These are phyloP conservation scores for Ophiosphaerella herpotricha DNA, from an alignment of 2,329 filamentous ascomycete genomes.

Conservation along the genomic window DNA sequence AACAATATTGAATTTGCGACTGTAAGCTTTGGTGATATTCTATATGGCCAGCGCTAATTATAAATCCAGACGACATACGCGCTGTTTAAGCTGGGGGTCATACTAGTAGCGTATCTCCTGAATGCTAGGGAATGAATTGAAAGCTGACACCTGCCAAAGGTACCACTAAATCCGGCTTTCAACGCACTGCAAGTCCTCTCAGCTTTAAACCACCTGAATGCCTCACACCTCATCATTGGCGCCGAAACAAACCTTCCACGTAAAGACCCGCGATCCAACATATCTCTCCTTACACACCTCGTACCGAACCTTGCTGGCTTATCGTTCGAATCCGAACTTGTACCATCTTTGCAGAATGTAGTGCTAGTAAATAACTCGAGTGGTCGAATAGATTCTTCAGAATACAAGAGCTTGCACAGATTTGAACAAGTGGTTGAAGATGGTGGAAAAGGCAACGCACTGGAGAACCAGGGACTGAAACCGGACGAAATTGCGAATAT, in stretches of 20 bases:
- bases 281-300: slow-evolving; percentile 61
- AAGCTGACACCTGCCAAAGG: slow-evolving; percentile 46
- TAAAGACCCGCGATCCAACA: slow-evolving; percentile 64
- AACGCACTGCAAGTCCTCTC: slow-evolving; percentile 77
- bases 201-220: slow-evolving; percentile 75
- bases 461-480: slow-evolving; percentile 57
- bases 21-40: slow-evolving; percentile 49
- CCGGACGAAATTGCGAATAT: slow-evolving; percentile 84
- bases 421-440: slow-evolving; percentile 54
- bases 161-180: slow-evolving; percentile 92
- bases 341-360: slow-evolving; percentile 72
- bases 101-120: slow-evolving; percentile 62
- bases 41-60: slow-evolving; percentile 13
- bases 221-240: slow-evolving; percentile 78
- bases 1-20: slow-evolving; percentile 84
- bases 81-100: slow-evolving; percentile 89
- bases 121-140: too few species aligned
- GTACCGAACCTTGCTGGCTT: slow-evolving; percentile 53
- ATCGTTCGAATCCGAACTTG: slow-evolving; percentile 57
- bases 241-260: slow-evolving; percentile 81
- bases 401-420: slow-evolving; percentile 43
- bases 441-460: slow-evolving; percentile 42
- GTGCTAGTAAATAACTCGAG: slow-evolving; percentile 79
- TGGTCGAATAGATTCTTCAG: slow-evolving; percentile 55
- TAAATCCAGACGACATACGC: slow-evolving; percentile 70